phyloP scores from a whole-genome alignment of 1,139 yeast genomes.

The Protomyces pachydermus region DNA sequence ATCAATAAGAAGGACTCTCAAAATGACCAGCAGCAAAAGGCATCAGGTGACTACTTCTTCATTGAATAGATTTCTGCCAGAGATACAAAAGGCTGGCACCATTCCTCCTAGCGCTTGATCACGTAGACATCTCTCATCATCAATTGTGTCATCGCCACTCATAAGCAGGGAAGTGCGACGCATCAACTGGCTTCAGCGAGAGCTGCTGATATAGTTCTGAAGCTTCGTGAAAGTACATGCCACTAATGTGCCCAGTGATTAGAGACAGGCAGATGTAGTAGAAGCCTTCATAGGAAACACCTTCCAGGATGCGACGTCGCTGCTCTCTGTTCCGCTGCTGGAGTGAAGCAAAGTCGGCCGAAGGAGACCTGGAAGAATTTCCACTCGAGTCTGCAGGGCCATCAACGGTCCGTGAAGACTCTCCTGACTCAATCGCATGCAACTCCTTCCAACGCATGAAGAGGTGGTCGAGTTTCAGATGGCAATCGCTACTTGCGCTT shows the following conservation, averaged over 20 bases:
- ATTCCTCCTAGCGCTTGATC: background rate
- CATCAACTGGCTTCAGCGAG: background rate
- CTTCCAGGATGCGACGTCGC: constrained; percentile 41
- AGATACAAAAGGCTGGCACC: background rate
- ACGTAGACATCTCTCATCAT: background rate
- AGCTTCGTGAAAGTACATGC: constrained; percentile 68
- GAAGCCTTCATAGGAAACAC: constrained; percentile 90
- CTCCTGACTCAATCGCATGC: constrained; percentile 15
- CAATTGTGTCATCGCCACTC: background rate
- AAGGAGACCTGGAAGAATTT: background rate
- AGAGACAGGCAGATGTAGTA: constrained; percentile 82
- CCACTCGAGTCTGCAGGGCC: background rate
- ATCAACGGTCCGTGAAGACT: background rate
- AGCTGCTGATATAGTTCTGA: constrained; percentile 3
- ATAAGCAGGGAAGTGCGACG: background rate
- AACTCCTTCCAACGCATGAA: constrained; percentile 94
- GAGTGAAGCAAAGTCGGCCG: background rate
- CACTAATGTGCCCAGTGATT: constrained; percentile 65
- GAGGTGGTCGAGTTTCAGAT: constrained; percentile 47
- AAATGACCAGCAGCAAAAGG: constrained; percentile 96
- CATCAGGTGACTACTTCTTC: constrained; percentile 74
- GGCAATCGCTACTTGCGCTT: constrained; percentile 28
- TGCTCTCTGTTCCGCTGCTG: background rate
- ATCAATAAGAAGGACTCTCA: constrained; percentile 95
- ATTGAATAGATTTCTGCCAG: background rate